Evolutionary conservation across 345 rosid genomes (phyloP).

Genomic region (Linum trigynum): DNA sequence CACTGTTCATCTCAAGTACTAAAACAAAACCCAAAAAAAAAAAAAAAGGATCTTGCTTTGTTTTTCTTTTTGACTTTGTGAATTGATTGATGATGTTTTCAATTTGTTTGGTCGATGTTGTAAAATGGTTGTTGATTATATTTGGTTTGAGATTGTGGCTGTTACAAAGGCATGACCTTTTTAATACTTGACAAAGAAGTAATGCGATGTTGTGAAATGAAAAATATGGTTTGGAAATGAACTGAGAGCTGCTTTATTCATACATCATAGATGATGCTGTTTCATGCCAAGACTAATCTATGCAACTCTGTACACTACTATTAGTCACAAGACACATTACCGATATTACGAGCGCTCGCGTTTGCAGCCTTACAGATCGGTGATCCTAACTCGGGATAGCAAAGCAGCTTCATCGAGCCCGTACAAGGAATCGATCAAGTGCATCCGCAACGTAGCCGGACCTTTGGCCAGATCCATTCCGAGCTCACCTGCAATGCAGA

Average conservation of each 20-base stretch:
- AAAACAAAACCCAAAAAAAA: constrained; percentile 1
- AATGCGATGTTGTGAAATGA: not conserved
- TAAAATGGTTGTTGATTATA: not conserved
- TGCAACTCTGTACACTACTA: not conserved
- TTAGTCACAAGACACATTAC: not conserved
- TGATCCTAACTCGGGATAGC: constrained; percentile 36
- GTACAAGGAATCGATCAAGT: constrained; percentile 67
- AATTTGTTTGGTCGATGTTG: not conserved
- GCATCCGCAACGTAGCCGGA: constrained; percentile 75
- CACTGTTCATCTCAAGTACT: constrained; percentile 49
- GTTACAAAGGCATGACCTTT: not conserved
- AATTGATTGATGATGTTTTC: not conserved
- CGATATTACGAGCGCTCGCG: not conserved
- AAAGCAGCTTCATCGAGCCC: constrained; percentile 48
- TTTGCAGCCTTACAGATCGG: constrained; percentile 16
- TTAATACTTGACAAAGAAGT: not conserved
- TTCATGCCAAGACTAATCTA: not conserved
- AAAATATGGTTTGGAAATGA: not conserved
- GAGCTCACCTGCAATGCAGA: constrained; percentile 78
- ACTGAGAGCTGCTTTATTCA: too few relatives aligned
- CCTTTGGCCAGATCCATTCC: constrained; percentile 67
- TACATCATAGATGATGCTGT: too few relatives aligned
- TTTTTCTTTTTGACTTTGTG: constrained; percentile 7
- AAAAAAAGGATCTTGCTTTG: not conserved
- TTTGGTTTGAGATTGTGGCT: not conserved